Evolutionary conservation across 2,329 filamentous ascomycete species (phyloP).

Genomic region (Diaporthe velutina): DNA sequence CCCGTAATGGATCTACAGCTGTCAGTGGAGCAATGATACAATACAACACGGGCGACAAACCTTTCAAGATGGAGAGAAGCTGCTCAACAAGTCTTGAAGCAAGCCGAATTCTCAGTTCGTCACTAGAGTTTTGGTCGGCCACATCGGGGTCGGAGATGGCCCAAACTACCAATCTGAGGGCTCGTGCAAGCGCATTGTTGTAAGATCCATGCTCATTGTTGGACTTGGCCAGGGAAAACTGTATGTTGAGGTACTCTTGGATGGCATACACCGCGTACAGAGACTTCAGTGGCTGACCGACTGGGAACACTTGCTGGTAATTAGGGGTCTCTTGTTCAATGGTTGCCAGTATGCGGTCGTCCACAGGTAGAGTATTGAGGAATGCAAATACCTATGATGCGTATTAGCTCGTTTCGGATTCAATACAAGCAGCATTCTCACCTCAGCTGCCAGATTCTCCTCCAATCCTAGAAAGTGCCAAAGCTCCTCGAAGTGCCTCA

Average conservation of each 20-base stretch:
- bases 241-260: conserved; percentile 68
- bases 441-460: conserved; percentile 76
- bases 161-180: conserved; percentile 67
- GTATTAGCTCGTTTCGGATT: conserved; percentile 39
- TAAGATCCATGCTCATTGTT: conserved; percentile 43
- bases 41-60: conserved; percentile 49
- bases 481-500: conserved; percentile 85
- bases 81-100: conserved; percentile 68
- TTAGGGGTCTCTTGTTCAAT: conserved; percentile 68
- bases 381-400: conserved; percentile 74
- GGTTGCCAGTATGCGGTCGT: conserved; percentile 70
- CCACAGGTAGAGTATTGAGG: conserved; percentile 76
- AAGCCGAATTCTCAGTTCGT: conserved; percentile 62
- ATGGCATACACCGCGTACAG: conserved; percentile 80
- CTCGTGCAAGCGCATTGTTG: conserved; percentile 55
- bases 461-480: conserved; percentile 85
- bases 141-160: conserved; percentile 72
- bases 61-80: conserved; percentile 67
- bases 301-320: conserved; percentile 75
- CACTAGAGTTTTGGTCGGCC: conserved; percentile 57
- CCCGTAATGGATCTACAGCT: conserved; percentile 39
- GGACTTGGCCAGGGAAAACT: conserved; percentile 40
- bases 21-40: conserved; percentile 10
- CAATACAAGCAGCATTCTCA: conserved; percentile 49
- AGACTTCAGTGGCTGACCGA: conserved; percentile 77